Base-by-base conservation (phyloP, 495 filamentous ascomycete species). In the Hypomontagnella monticulosa region DNA sequence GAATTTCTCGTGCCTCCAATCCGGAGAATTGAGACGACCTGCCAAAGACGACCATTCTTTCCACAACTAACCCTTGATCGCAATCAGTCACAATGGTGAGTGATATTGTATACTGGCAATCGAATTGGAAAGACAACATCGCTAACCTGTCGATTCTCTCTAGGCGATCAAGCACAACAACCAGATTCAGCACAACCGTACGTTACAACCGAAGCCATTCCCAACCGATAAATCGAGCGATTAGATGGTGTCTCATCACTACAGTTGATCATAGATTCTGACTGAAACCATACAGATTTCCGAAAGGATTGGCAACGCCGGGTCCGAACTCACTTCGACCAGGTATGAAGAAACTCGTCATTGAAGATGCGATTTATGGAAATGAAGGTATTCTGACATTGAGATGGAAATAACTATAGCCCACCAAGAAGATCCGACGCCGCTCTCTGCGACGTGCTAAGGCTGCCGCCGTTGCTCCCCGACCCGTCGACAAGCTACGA, bases 231-330 rank as follows among this genome's bases (percentile, higher is more conserved):
- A 53, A 62, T 52, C 70, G 63, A 60, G 67, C 41, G 37, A 57
- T 46, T 37, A 12, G 33, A 57, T 46, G 33, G 9, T 30, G 42
- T 14, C 52, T 41, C 60, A 37, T 57, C 42, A 40, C 57, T 42
- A 69, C 42, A 42, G 36, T 20, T 50, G 36, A 59, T 36, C 19
- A 48, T 58, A 57, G 41, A 47, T 60, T 66, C 69, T 71, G 50
- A 73, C 57, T 23, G 8, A 20, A 52, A 46, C 47, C 55, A 63
- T 62, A 66, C 73, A 94, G 92, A 99, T 82, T 99, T 99, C 93
- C 95, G 93, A 86, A 99, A 99, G 93, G 92, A 99, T 85, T 99
- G 95, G 95, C 93, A 97, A 82, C 91, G 91, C 81, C 93, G 95
- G 83, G 95, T 99, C 72, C 91, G 93, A 82, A 87, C 88, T 79